Evolutionary conservation across 2,329 filamentous ascomycete species (phyloP).

Genomic region (Aspergillus vadensis): DNA sequence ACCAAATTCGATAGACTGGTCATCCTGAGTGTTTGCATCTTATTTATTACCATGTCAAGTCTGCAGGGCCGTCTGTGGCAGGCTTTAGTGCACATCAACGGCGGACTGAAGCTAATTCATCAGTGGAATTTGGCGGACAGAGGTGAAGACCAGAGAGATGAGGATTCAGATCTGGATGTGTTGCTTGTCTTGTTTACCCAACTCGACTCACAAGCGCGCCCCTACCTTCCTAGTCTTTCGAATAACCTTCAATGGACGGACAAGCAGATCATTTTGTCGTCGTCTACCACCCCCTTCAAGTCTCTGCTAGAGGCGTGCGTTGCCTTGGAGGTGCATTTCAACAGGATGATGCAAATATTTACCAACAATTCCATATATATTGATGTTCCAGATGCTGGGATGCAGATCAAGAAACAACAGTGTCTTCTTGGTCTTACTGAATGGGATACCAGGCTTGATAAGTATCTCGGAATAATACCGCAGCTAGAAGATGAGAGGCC

Average conservation of each 20-base stretch:
- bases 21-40: conserved; percentile 4
- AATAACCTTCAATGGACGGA: not conserved
- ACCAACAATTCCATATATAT: not conserved
- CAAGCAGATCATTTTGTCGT: not conserved
- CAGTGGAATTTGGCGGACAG: conserved; percentile 3
- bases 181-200: conserved; percentile 1
- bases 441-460: not conserved
- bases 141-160: not conserved
- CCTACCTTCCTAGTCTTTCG: not conserved
- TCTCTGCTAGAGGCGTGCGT: not conserved
- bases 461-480: not conserved
- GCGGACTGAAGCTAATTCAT: conserved; percentile 4
- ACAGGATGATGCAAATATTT: not conserved
- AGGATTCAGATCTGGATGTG: not conserved
- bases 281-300: not conserved
- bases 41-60: conserved; percentile 7
- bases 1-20: not conserved
- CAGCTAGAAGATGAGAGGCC: not conserved
- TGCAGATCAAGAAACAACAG: not conserved
- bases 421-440: not conserved
- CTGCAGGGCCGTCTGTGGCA: conserved; percentile 6
- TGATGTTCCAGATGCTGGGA: not conserved
- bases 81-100: conserved; percentile 13
- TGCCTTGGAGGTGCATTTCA: not conserved
- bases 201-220: conserved; percentile 9